Percentiles rank a stretch among this genome's conserved stretches.
Evolutionary conservation across 768 basidiomycete species (phyloP).

Genomic region (Rubroboletus pulcherrimus): DNA sequence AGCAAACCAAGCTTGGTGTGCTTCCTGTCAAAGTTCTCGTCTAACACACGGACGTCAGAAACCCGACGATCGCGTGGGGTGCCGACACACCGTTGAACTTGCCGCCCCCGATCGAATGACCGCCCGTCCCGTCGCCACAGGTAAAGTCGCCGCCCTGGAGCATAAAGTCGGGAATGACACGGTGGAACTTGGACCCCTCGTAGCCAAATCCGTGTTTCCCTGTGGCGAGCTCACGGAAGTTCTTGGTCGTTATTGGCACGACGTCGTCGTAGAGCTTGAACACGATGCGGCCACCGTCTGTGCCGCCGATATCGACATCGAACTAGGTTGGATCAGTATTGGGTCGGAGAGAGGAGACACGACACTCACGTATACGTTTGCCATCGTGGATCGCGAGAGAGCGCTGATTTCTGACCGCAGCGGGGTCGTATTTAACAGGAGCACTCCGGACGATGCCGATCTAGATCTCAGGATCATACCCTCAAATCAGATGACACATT

Average conservation of each 20-base stretch:
- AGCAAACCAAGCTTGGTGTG: conserved; percentile 69
- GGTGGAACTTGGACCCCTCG: conserved; percentile 65
- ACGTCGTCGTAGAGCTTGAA: conserved; percentile 85
- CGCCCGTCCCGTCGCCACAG: conserved; percentile 63
- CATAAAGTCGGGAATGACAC: conserved; percentile 83
- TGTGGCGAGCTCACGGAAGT: conserved; percentile 87
- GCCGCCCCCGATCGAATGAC: conserved; percentile 73
- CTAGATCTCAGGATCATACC: conserved; percentile 2
- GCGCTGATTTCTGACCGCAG: background rate
- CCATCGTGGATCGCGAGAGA: background rate
- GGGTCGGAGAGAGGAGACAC: too few species aligned
- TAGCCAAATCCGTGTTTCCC: conserved; percentile 76
- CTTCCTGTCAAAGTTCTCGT: conserved; percentile 77
- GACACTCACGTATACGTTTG: too few species aligned
- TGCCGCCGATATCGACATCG: conserved; percentile 50
- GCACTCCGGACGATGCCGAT: conserved; percentile 14
- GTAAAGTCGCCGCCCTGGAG: conserved; percentile 91
- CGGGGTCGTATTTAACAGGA: background rate
- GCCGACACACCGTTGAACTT: conserved; percentile 51
- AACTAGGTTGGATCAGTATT: conserved; percentile 42
- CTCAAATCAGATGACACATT: background rate
- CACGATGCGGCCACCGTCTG: conserved; percentile 52
- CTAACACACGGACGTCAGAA: conserved; percentile 36
- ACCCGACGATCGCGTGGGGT: background rate
- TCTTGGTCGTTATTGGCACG: conserved; percentile 68